A percentile compares a stretch with the other conserved stretches of the same genome.
Evolutionary conservation across 23 red algal genomes (phyloP).

Genomic region (Gracilaria domingensis): DNA sequence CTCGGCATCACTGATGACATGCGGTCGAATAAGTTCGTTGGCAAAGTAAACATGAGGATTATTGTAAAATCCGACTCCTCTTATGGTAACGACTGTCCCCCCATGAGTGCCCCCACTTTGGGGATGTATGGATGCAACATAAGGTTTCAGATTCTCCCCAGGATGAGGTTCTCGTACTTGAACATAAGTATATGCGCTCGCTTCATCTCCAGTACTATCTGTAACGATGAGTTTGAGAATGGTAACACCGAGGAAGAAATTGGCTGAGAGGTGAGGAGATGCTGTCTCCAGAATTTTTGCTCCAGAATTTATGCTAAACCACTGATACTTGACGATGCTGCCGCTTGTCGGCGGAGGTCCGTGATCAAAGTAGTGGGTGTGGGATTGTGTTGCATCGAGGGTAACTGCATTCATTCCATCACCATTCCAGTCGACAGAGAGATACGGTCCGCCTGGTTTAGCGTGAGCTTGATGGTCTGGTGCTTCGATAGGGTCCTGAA

Average conservation of each 20-base stretch:
- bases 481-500: slow-evolving; percentile 23
- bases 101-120: slow-evolving; percentile 34
- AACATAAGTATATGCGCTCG: slow-evolving; percentile 64
- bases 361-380: slow-evolving; percentile 76
- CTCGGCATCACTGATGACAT: slow-evolving; percentile 50
- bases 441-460: slow-evolving; percentile 51
- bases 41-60: slow-evolving; percentile 49
- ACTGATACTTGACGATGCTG: slow-evolving; percentile 63
- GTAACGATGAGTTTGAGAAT: slow-evolving; percentile 71
- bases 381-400: slow-evolving; percentile 62
- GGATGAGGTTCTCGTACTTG: slow-evolving; percentile 44
- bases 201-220: slow-evolving; percentile 69
- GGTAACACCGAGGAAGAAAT: slow-evolving; percentile 68
- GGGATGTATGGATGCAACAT: slow-evolving; percentile 32
- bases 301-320: slow-evolving; percentile 54
- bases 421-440: slow-evolving; percentile 63
- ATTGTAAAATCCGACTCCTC: slow-evolving; percentile 70
- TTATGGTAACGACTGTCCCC: slow-evolving; percentile 47
- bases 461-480: slow-evolving; percentile 79
- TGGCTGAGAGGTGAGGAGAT: slow-evolving; percentile 45
- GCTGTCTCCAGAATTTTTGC: slow-evolving; percentile 39
- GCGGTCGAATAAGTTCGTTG: slow-evolving; percentile 13
- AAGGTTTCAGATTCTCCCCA: slow-evolving; percentile 40
- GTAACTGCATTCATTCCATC: slow-evolving; percentile 63
- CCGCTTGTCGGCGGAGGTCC: slow-evolving; percentile 52